Conservation (phyloP, 176 grass and related monocot species). For the Eragrostis curvula region DNA sequence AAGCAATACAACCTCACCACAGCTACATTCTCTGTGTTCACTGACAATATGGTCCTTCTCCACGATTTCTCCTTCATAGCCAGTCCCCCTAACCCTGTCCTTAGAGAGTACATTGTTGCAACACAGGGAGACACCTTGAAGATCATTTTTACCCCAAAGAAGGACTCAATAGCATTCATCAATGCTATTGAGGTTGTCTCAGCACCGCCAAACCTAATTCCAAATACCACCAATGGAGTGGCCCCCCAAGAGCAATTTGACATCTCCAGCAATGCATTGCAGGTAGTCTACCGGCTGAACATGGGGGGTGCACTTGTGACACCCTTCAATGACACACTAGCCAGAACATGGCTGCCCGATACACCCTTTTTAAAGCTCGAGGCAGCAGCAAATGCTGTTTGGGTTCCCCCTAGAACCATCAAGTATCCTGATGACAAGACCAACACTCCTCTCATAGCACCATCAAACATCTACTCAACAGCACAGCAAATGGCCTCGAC, state of each 20-base stretch:
- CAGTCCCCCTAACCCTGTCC: slow-evolving; percentile 52
- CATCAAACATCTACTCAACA: slow-evolving; percentile 72
- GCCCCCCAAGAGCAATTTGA: slow-evolving; percentile 53
- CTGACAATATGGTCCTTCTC: slow-evolving; percentile 82
- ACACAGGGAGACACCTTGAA: slow-evolving; percentile 62
- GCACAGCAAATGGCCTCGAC: slow-evolving; percentile 71
- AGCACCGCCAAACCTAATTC: slow-evolving; percentile 65
- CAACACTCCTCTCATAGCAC: slow-evolving; percentile 70
- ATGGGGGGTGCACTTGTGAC: slow-evolving; percentile 70
- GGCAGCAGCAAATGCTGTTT: slow-evolving; percentile 54
- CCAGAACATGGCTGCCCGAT: slow-evolving; percentile 76
- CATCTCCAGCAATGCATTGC: slow-evolving; percentile 70
- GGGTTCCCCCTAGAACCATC: slow-evolving; percentile 67
- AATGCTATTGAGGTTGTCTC: slow-evolving; percentile 90
- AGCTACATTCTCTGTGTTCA: slow-evolving; percentile 71
- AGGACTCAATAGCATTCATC: slow-evolving; percentile 79
- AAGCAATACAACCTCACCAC: slow-evolving; percentile 78
- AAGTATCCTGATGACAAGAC: slow-evolving; percentile 80
- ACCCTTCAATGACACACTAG: slow-evolving; percentile 70
- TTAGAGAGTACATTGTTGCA: slow-evolving; percentile 75
- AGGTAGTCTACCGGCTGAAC: slow-evolving; percentile 81
- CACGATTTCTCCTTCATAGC: slow-evolving; percentile 81
- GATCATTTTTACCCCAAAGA: slow-evolving; percentile 70
- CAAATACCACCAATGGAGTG: slow-evolving; percentile 61
- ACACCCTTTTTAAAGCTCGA: slow-evolving; percentile 64